Evolutionary conservation across 306 rosid genomes (phyloP).

Genomic region (Pachyrhizus erosus): DNA sequence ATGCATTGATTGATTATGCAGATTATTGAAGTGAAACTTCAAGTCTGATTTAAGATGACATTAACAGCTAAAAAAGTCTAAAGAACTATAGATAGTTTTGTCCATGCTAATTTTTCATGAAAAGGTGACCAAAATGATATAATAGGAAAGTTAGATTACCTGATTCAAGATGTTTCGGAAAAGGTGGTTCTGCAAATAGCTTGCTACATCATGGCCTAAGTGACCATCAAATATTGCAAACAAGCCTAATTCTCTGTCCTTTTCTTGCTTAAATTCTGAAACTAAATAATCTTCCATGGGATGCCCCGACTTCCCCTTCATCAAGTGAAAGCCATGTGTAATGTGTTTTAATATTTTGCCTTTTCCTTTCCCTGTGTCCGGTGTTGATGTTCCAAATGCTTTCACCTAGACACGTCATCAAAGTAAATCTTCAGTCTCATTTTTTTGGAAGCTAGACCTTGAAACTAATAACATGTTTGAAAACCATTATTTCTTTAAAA

Average conservation of each 20-base stretch:
- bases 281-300: constrained; percentile 76
- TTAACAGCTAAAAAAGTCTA: not conserved
- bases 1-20: not conserved
- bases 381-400: constrained; percentile 52
- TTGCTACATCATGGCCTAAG: constrained; percentile 72
- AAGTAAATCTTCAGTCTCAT: constrained; percentile 6
- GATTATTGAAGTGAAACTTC: not conserved
- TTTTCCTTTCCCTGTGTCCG: constrained; percentile 68
- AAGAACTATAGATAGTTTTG: not conserved
- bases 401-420: constrained; percentile 42
- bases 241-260: constrained; percentile 61
- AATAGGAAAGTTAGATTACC: constrained; percentile 52
- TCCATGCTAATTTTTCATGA: not conserved
- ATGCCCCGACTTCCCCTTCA: constrained; percentile 71
- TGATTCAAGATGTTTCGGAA: constrained; percentile 67
- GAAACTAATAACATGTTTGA: not conserved
- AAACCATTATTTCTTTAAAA: not conserved
- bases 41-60: not conserved
- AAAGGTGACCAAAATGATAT: not conserved
- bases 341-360: constrained; percentile 54
- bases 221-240: constrained; percentile 85
- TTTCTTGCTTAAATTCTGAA: constrained; percentile 60
- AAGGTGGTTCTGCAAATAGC: constrained; percentile 67
- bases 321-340: constrained; percentile 68
- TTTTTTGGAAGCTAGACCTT: not conserved